These are phyloP conservation scores for Botrytis tulipae DNA, from an alignment of 2,329 filamentous ascomycete species.

Conservation along the genomic window DNA sequence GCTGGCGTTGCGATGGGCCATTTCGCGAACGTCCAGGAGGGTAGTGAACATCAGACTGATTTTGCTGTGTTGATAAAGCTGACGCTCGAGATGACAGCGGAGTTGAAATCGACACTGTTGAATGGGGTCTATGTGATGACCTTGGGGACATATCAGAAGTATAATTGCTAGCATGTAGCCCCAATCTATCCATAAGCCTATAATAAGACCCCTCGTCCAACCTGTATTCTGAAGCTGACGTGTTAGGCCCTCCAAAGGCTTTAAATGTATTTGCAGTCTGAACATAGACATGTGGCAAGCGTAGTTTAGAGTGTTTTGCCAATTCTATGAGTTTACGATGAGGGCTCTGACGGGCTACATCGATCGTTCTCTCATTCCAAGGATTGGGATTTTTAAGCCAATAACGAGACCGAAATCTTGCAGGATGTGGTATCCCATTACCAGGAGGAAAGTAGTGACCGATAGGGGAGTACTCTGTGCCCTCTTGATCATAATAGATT, in stretches of 20 bases:
- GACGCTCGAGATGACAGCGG: not conserved
- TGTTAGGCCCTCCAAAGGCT: not conserved
- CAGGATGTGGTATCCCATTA: not conserved
- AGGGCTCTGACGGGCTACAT: not conserved
- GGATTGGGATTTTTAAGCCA: not conserved
- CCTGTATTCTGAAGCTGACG: not conserved
- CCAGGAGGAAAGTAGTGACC: not conserved
- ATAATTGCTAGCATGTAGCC: not conserved
- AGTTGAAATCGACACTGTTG: not conserved
- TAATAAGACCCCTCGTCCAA: slow-evolving; percentile 8
- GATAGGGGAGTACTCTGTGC: not conserved
- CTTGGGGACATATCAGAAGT: not conserved
- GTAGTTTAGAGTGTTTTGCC: not conserved
- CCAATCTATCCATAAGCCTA: not conserved
- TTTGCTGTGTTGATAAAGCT: not conserved
- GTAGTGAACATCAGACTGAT: not conserved
- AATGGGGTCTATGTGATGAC: not conserved
- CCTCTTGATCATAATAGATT: not conserved
- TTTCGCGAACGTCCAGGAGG: not conserved
- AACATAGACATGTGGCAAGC: not conserved
- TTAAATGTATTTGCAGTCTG: not conserved
- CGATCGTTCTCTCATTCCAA: not conserved
- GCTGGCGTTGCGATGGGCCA: not conserved
- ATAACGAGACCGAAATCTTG: not conserved
- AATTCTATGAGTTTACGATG: not conserved